phyloP scores from a whole-genome alignment of 75 land plant genomes.

The Larix kaempferi region DNA sequence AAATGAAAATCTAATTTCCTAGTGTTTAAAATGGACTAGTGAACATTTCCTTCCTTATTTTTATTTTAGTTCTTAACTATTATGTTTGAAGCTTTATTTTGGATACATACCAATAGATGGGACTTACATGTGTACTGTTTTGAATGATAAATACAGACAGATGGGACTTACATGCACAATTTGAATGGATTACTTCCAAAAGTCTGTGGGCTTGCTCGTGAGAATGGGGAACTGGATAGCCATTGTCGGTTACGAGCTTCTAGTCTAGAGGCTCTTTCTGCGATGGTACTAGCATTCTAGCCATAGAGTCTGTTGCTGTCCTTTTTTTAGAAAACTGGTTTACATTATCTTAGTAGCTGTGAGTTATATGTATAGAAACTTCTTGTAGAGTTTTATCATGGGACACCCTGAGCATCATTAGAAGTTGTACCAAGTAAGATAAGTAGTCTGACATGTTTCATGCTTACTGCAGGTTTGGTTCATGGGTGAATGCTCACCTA shows the following conservation, averaged over 20 bases:
- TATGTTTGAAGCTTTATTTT: too few relatives aligned
- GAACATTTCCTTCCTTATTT: neutral
- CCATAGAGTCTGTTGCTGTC: neutral
- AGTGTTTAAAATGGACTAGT: neutral
- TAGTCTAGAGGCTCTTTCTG: constrained; percentile 72
- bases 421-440: neutral
- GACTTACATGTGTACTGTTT: constrained; percentile 6
- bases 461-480: constrained; percentile 50
- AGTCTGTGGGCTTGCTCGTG: constrained; percentile 68
- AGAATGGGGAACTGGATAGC: constrained; percentile 49
- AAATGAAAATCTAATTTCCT: neutral
- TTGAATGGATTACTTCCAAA: constrained; percentile 75
- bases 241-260: constrained; percentile 53
- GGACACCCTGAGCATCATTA: neutral
- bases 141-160: constrained; percentile 28
- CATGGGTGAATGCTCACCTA: constrained; percentile 84
- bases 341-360: neutral
- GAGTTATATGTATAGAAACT: neutral
- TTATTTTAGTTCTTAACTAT: neutral
- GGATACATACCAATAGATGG: too few relatives aligned
- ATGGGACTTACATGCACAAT: constrained; percentile 88
- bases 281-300: constrained; percentile 37
- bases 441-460: constrained; percentile 1
- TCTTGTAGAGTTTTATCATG: neutral
- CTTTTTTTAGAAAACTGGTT: neutral